Conservation (phyloP, 257 asterid genomes). For the Lycium ferocissimum region DNA sequence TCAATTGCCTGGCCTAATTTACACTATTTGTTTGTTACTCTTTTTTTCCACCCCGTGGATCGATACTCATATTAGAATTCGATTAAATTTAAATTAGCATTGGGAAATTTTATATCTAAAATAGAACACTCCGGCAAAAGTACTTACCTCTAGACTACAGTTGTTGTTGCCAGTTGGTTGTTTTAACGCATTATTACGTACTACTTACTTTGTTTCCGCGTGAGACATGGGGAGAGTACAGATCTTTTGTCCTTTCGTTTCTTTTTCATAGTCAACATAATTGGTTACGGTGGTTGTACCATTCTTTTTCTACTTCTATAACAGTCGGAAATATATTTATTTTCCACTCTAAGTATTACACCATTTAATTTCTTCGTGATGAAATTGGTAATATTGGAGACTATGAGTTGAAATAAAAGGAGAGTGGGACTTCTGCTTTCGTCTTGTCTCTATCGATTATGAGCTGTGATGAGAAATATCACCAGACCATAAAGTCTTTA, state of each 20-base stretch:
- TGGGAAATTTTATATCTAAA: too few relatives aligned
- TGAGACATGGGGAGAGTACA: conserved; percentile 10
- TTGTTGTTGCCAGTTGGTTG: too few relatives aligned
- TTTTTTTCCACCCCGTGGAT: too few relatives aligned
- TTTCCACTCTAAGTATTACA: background rate
- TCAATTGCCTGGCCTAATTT: background rate
- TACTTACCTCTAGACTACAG: too few relatives aligned
- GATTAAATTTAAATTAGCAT: background rate
- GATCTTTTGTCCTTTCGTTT: background rate
- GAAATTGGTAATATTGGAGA: background rate
- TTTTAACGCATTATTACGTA: too few relatives aligned
- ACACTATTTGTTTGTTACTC: background rate
- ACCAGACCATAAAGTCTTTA: background rate
- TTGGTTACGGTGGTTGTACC: conserved; percentile 41
- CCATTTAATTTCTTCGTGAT: background rate
- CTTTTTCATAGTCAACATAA: conserved; percentile 37
- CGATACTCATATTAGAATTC: rapidly evolving
- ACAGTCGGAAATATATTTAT: background rate
- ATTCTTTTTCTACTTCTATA: conserved; percentile 1
- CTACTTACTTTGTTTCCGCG: conserved; percentile 31
- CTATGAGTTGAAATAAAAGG: background rate
- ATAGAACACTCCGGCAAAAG: too few relatives aligned
- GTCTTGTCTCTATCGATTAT: background rate
- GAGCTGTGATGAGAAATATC: background rate
- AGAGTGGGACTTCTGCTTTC: background rate